Percentiles rank a stretch among this genome's conserved stretches.
Evolutionary conservation across 345 rosid genomes (phyloP).

Genomic region (Aquilaria sinensis): DNA sequence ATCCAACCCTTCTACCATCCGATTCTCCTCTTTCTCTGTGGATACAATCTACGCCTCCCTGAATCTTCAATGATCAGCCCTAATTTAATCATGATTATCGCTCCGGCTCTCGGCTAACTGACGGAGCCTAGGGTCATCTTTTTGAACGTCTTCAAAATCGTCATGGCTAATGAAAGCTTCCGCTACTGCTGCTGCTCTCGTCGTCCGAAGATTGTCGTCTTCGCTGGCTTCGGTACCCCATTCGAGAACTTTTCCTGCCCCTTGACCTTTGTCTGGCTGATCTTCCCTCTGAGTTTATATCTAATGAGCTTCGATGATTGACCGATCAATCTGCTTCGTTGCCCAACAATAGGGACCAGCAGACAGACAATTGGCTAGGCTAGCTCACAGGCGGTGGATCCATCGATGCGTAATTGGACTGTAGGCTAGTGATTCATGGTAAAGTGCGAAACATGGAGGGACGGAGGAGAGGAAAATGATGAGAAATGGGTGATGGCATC

Average conservation of each 20-base stretch:
- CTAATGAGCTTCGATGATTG: too few relatives aligned
- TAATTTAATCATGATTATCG: slow-evolving; percentile 59
- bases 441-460: neutral
- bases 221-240: slow-evolving; percentile 66
- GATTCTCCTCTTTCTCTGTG: slow-evolving; percentile 46
- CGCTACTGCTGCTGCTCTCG: slow-evolving; percentile 39
- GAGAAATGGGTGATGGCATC: neutral
- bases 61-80: slow-evolving; percentile 59
- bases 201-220: slow-evolving; percentile 54
- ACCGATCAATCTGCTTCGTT: too few relatives aligned
- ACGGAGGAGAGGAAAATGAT: neutral
- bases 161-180: slow-evolving; percentile 45
- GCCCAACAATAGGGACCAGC: too few relatives aligned
- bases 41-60: slow-evolving; percentile 65
- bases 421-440: neutral
- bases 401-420: slow-evolving; percentile 20
- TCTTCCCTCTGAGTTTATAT: too few relatives aligned
- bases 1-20: slow-evolving; percentile 9
- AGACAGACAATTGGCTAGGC: too few relatives aligned
- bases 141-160: slow-evolving; percentile 24
- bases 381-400: slow-evolving; percentile 35
- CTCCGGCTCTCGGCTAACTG: slow-evolving; percentile 52
- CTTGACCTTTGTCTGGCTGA: slow-evolving; percentile 35
- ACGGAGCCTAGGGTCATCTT: slow-evolving; percentile 64
- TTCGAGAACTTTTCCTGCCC: slow-evolving; percentile 72